Evolutionary conservation across 805 yeast genomes (phyloP).

Genomic region (Pichia manshurica): DNA sequence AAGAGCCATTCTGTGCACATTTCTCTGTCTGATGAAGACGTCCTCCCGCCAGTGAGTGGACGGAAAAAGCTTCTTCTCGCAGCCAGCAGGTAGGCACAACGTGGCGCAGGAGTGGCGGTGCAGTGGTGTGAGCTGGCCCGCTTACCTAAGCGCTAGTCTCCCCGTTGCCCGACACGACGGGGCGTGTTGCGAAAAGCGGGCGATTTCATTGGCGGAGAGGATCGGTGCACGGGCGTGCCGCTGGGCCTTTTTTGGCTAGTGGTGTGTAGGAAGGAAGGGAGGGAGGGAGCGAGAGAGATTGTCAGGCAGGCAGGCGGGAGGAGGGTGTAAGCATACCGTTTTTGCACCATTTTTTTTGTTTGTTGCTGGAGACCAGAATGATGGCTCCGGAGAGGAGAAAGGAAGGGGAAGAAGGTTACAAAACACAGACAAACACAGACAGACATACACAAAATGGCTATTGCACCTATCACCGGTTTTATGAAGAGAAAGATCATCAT

Average conservation of each 20-base stretch:
- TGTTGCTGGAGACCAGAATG: too few species aligned
- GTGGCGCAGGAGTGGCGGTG: too few species aligned
- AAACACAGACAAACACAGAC: not conserved
- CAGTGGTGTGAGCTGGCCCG: not conserved
- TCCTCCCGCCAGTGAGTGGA: too few species aligned
- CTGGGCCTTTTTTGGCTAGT: not conserved
- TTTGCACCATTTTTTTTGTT: not conserved
- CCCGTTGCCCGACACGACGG: too few species aligned
- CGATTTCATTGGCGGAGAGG: slow-evolving; percentile 1
- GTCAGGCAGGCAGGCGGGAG: not conserved
- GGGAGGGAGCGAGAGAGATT: too few species aligned
- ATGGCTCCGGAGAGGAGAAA: too few species aligned
- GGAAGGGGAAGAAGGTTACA: too few species aligned
- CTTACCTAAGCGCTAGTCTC: not conserved
- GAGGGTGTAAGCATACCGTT: not conserved
- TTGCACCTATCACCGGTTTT: slow-evolving; percentile 82
- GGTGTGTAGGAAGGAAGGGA: too few species aligned
- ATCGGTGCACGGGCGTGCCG: slow-evolving; percentile 2
- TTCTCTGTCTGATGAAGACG: too few species aligned
- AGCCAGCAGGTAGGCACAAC: too few species aligned
- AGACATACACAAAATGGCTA: slow-evolving; percentile 43
- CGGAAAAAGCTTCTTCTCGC: too few species aligned
- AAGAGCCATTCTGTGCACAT: too few species aligned
- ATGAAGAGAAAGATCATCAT: slow-evolving; percentile 74
- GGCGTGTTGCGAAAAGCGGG: not conserved